Evolutionary conservation across 768 basidiomycete species (phyloP).

Genomic region (Zangia roseola): DNA sequence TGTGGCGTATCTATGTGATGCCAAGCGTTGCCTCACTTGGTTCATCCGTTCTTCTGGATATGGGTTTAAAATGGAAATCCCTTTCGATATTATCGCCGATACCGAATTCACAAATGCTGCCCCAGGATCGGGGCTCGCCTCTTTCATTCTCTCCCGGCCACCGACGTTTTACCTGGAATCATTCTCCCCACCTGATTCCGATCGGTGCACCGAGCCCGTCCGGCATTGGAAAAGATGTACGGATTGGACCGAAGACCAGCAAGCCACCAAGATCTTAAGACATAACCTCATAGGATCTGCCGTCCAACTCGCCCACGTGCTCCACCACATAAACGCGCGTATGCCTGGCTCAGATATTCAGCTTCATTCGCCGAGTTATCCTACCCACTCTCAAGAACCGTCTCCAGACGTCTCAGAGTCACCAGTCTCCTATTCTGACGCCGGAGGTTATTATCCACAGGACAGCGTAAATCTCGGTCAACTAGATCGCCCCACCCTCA

Average conservation of each 20-base stretch:
- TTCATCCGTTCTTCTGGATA: slow-evolving; percentile 71
- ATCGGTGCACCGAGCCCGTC: slow-evolving; percentile 25
- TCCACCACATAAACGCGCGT: slow-evolving; percentile 44
- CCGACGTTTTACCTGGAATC: slow-evolving; percentile 71
- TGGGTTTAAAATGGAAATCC: slow-evolving; percentile 84
- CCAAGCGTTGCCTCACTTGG: slow-evolving; percentile 69
- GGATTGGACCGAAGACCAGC: slow-evolving; percentile 77
- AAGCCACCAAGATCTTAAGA: slow-evolving; percentile 61
- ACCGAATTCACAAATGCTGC: slow-evolving; percentile 54
- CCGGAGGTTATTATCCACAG: slow-evolving; percentile 31
- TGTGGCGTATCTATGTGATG: slow-evolving; percentile 72
- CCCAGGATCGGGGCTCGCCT: slow-evolving; percentile 56
- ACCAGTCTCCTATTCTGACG: slow-evolving; percentile 29
- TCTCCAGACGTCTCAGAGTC: slow-evolving; percentile 38
- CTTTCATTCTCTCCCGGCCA: slow-evolving; percentile 63
- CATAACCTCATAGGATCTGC: slow-evolving; percentile 68
- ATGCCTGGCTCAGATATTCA: slow-evolving; percentile 33
- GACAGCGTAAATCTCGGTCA: slow-evolving; percentile 18
- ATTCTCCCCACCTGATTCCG: slow-evolving; percentile 29
- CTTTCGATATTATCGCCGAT: slow-evolving; percentile 60
- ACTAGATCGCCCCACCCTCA: slow-evolving; percentile 16
- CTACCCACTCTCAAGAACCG: slow-evolving; percentile 24
- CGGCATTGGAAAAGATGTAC: slow-evolving; percentile 62
- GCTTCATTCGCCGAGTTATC: slow-evolving; percentile 39
- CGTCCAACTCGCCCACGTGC: slow-evolving; percentile 55